These are phyloP conservation scores for Rhizopogon rudus DNA, from an alignment of 768 basidiomycete genomes.

Conservation along the genomic window DNA sequence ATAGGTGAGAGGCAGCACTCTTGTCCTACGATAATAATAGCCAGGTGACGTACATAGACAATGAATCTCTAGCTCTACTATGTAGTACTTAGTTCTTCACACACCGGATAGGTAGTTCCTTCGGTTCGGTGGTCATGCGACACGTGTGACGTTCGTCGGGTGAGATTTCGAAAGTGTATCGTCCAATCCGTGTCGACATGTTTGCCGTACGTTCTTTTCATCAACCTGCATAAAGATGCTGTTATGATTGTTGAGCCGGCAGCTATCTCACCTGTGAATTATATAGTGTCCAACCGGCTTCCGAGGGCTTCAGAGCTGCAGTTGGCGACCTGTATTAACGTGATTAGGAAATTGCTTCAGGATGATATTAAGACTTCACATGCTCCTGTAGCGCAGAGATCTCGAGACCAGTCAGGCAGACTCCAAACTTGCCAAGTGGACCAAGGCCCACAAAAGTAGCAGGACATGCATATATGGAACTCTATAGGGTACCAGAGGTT, in stretches of 20 bases:
- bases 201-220: not conserved
- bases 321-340: not conserved
- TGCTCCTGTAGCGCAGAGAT: not conserved
- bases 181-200: not conserved
- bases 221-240: not conserved
- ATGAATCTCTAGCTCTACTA: too few relatives aligned
- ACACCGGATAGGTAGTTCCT: too few relatives aligned
- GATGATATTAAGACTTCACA: not conserved
- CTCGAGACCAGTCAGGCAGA: not conserved
- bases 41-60: too few relatives aligned
- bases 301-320: not conserved
- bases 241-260: not conserved
- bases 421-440: not conserved
- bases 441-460: not conserved
- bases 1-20: not conserved
- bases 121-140: not conserved
- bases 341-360: not conserved
- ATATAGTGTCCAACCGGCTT: not conserved
- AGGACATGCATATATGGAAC: not conserved
- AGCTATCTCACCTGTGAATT: not conserved
- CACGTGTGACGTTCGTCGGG: not conserved
- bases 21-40: not conserved
- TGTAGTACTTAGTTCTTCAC: too few relatives aligned
- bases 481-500: not conserved
- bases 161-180: not conserved